Conservation (phyloP, 108 stramenopile species). For the Pseudonitzschia pungens region DNA sequence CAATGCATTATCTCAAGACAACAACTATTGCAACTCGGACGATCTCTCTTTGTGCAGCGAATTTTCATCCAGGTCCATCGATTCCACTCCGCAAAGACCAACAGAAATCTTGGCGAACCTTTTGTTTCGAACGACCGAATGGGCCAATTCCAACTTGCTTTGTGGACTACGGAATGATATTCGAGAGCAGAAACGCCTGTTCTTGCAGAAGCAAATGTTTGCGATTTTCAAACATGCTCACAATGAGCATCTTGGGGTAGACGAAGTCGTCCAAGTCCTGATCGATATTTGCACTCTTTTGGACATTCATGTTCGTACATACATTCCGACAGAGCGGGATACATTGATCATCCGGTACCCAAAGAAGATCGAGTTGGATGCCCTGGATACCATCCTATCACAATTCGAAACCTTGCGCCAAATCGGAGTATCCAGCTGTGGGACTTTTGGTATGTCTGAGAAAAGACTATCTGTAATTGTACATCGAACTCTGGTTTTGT, state of each 20-base stretch:
- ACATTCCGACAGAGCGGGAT: constrained; percentile 9
- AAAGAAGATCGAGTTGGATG: constrained; percentile 9
- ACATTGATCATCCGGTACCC: constrained; percentile 28
- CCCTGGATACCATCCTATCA: background rate
- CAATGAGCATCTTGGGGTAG: constrained; percentile 25
- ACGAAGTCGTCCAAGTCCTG: constrained; percentile 34
- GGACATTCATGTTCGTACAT: constrained; percentile 17
- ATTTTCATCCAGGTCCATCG: constrained; percentile 18
- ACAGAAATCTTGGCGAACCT: constrained; percentile 37
- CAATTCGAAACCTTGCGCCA: constrained; percentile 27
- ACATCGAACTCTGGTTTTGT: background rate
- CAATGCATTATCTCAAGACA: constrained; percentile 38
- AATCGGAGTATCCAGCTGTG: constrained; percentile 22
- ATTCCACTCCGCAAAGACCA: constrained; percentile 5
- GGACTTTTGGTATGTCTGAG: constrained; percentile 24
- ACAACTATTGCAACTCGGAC: background rate
- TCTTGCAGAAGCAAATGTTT: constrained; percentile 35
- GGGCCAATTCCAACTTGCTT: constrained; percentile 24
- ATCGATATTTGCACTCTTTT: constrained; percentile 33
- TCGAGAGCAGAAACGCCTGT: constrained; percentile 23
- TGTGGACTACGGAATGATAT: constrained; percentile 16
- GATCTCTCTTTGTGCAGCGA: constrained; percentile 3
- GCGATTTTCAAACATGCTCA: constrained; percentile 36
- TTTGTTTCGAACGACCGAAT: constrained; percentile 30
- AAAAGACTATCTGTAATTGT: background rate